Evolutionary conservation across 1,284 basidiomycete species (phyloP), one percentile per base, ranked within the genome.

Genomic region (Tylopilus orsonianus): DNA sequence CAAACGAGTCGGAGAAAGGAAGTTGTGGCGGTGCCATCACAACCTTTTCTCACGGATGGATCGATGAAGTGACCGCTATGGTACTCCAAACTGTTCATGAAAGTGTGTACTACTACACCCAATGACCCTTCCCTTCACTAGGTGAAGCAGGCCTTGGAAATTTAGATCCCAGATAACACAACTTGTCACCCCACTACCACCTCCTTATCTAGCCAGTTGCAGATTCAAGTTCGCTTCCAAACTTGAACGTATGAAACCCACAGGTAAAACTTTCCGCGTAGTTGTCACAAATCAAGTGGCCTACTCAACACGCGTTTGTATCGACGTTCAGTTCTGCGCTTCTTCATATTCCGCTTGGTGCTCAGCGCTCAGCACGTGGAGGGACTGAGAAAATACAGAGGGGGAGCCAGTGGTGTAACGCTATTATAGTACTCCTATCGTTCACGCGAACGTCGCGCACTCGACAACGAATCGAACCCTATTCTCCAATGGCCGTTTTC

Each of bases 21-120:
- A 26, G 23, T 41, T 44, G 55, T 57, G 52, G 53, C 47, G 55
- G 54, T 58, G 49, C 18, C 10, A 19, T 8, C 8, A 1, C n/a
- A 30, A n/a, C n/a, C n/a, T 50, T 19, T 47, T 32, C 37, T 27
- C 36, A 43, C 26, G 10, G 19, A 24, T 29, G 2, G n/a, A 14
- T 2, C n/a, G n/a, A n/a, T n/a, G n/a, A n/a, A n/a, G n/a, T n/a
- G n/a, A n/a, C n/a, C n/a, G n/a, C n/a, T n/a, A n/a, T n/a, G n/a
- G n/a, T n/a, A n/a, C n/a, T n/a, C n/a, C n/a, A n/a, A n/a, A n/a
- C n/a, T n/a, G n/a, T n/a, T n/a, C n/a, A n/a, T n/a, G n/a, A n/a
- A n/a, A n/a, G n/a, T n/a, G n/a, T n/a, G n/a, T n/a, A 24, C 16
- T 41, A n/a, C n/a, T 10, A 10, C 13, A 9, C 29, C 14, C 13